Evolutionary conservation across 2,329 filamentous ascomycete species (phyloP).

Genomic region (Emergomyces orientalis): DNA sequence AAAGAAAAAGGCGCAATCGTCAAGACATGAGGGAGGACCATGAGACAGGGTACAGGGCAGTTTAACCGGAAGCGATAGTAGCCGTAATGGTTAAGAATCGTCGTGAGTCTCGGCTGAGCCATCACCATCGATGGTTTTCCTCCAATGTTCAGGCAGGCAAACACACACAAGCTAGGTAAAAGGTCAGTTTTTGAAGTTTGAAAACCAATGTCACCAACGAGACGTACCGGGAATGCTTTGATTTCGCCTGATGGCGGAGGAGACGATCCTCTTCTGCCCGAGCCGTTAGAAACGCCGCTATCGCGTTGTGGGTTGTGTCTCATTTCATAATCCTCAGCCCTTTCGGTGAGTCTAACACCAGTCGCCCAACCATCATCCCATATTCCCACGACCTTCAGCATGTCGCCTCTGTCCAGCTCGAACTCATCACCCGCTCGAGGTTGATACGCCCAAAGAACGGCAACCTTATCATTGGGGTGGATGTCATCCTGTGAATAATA

Average conservation of each 20-base stretch:
- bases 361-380: slow-evolving; percentile 99
- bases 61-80: slow-evolving; percentile 10
- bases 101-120: slow-evolving; percentile 10
- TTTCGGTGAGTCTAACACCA: slow-evolving; percentile 70
- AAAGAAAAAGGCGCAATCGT: slow-evolving; percentile 26
- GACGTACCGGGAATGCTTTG: slow-evolving; percentile 72
- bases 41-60: slow-evolving; percentile 18
- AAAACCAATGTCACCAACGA: neutral
- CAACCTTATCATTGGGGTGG: slow-evolving; percentile 78
- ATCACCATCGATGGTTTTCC: slow-evolving; percentile 90
- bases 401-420: slow-evolving; percentile 83
- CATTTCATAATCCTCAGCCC: slow-evolving; percentile 80
- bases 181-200: neutral
- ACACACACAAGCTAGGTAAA: slow-evolving; percentile 65
- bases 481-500: slow-evolving; percentile 98
- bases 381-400: slow-evolving; percentile 96
- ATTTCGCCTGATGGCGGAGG: slow-evolving; percentile 68
- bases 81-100: slow-evolving; percentile 16
- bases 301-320: slow-evolving; percentile 71
- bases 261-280: slow-evolving; percentile 51
- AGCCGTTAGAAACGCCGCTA: slow-evolving; percentile 82
- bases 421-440: slow-evolving; percentile 91
- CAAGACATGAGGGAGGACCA: slow-evolving; percentile 27
- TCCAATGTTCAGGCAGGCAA: slow-evolving; percentile 90
- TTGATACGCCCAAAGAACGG: slow-evolving; percentile 93